Percentiles rank a stretch among this genome's conserved stretches.
These are phyloP conservation scores for Millerozyma acaciae DNA, from an alignment of 805 yeast species.

Conservation along the genomic window DNA sequence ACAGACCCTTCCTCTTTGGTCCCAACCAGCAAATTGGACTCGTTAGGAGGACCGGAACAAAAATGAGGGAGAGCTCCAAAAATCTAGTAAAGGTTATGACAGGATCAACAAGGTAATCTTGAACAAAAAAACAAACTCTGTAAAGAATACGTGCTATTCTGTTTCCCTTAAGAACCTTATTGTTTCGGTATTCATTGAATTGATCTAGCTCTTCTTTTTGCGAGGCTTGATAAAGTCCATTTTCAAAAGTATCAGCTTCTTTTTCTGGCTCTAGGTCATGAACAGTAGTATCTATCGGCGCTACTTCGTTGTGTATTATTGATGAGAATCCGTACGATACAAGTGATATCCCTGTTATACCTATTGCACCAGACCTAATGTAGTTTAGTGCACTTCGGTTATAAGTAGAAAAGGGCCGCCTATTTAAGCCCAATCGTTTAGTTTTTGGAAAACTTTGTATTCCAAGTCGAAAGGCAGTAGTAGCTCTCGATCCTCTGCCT, in stretches of 20 bases:
- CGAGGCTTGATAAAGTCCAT: constrained; percentile 59
- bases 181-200: constrained; percentile 27
- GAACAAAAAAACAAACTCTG: constrained; percentile 38
- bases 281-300: constrained; percentile 27
- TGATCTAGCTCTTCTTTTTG: constrained; percentile 49
- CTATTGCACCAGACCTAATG: constrained; percentile 5
- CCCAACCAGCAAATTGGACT: constrained; percentile 69
- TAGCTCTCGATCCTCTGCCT: too few relatives aligned
- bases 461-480: too few relatives aligned
- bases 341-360: constrained; percentile 5
- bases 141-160: constrained; percentile 28
- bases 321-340: constrained; percentile 1
- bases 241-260: constrained; percentile 63
- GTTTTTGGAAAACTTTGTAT: too few relatives aligned
- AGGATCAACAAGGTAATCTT: constrained; percentile 67
- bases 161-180: constrained; percentile 17
- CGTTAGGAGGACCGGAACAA: constrained; percentile 62
- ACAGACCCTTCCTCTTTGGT: constrained; percentile 31
- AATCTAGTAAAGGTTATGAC: constrained; percentile 64
- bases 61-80: constrained; percentile 58
- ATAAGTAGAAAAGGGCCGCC: too few relatives aligned
- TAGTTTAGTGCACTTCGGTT: too few relatives aligned
- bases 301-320: constrained; percentile 23
- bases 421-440: too few relatives aligned
- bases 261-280: constrained; percentile 44